A percentile compares a stretch with the other conserved stretches of the same genome.
These are phyloP conservation scores for Yarrowia sp. DNA, from an alignment of 805 yeast genomes.

Conservation along the genomic window DNA sequence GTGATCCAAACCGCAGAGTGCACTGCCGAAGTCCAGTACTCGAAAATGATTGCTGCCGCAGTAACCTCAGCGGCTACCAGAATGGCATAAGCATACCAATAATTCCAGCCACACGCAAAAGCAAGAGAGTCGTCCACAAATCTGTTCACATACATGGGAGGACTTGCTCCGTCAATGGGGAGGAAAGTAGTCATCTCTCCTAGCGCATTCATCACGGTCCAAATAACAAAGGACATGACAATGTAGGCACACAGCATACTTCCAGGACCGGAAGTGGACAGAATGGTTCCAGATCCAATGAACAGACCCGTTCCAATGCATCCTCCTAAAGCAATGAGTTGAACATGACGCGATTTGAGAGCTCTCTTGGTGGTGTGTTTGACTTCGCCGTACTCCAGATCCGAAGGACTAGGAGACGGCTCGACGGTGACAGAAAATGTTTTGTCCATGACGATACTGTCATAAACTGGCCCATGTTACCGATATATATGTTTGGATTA, in stretches of 20 bases:
- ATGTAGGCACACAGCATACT: constrained; percentile 66
- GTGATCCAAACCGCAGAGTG: constrained; percentile 60
- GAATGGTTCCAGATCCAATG: constrained; percentile 73
- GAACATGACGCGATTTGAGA: constrained; percentile 67
- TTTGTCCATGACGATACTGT: constrained; percentile 21
- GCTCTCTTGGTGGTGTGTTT: constrained; percentile 43
- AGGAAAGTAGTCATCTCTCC: constrained; percentile 62
- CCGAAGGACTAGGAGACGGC: constrained; percentile 21
- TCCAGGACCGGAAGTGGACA: constrained; percentile 75
- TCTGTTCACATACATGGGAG: constrained; percentile 64
- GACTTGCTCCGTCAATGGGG: constrained; percentile 70
- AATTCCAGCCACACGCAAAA: constrained; percentile 62
- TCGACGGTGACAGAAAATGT: constrained; percentile 2
- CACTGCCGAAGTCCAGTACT: constrained; percentile 59
- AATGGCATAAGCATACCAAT: constrained; percentile 58
- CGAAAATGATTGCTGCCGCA: constrained; percentile 55
- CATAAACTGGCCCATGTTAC: background rate
- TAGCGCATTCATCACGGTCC: constrained; percentile 65
- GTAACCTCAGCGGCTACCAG: constrained; percentile 57
- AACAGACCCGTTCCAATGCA: constrained; percentile 81
- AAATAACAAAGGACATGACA: constrained; percentile 68
- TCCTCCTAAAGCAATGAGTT: constrained; percentile 79
- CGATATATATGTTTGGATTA: background rate
- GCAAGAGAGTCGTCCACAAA: constrained; percentile 67
- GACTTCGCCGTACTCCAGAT: constrained; percentile 14